Percentiles rank a stretch among this genome's conserved stretches.
These are phyloP conservation scores for Phytopythium helicoides DNA, from an alignment of 352 stramenopile species.

Conservation along the genomic window DNA sequence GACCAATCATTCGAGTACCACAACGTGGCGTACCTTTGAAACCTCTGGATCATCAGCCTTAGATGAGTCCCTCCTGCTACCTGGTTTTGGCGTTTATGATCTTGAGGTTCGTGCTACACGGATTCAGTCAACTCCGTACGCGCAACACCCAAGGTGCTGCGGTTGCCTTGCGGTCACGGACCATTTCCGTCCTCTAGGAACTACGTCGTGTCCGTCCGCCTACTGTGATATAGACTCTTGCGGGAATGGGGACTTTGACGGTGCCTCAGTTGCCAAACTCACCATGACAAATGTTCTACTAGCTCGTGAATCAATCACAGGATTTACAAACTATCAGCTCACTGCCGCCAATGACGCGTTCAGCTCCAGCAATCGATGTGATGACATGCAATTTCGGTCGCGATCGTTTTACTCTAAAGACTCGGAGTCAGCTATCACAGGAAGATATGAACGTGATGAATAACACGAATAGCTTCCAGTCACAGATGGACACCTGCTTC, in stretches of 20 bases:
- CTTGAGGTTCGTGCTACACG: conserved; percentile 1
- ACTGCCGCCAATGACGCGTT: conserved; percentile 55
- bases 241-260: not conserved
- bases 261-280: conserved; percentile 12
- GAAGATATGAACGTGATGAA: not conserved
- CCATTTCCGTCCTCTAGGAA: conserved; percentile 39
- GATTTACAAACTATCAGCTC: conserved; percentile 39
- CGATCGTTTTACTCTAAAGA: conserved; percentile 39
- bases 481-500: conserved; percentile 7
- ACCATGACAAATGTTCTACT: conserved; percentile 31
- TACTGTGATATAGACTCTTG: conserved; percentile 31
- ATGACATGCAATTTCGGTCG: conserved; percentile 29
- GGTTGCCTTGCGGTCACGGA: conserved; percentile 61
- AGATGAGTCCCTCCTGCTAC: not conserved
- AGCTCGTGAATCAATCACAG: conserved; percentile 14
- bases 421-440: not conserved
- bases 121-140: not conserved
- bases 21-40: not conserved
- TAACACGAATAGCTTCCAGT: not conserved
- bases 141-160: not conserved
- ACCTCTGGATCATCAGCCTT: not conserved
- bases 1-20: not conserved
- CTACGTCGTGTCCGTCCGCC: conserved; percentile 27
- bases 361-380: conserved; percentile 39
- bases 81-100: conserved; percentile 3